phyloP scores from a whole-genome alignment of 2,329 filamentous ascomycete genomes.

The Tolypocladium album region DNA sequence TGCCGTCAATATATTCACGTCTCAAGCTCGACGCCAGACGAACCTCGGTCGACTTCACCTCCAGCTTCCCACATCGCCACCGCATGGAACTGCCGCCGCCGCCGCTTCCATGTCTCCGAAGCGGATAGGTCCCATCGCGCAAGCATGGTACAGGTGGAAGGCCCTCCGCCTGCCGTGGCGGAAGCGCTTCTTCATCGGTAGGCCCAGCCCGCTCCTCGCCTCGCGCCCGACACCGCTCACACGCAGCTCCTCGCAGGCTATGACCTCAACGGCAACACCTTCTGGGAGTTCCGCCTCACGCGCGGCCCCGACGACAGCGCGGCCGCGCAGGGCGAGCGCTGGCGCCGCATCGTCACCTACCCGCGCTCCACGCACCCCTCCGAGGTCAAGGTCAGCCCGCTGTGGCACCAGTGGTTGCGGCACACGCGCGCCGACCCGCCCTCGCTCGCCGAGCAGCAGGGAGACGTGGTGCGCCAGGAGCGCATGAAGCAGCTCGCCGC shows the following conservation, averaged over 20 bases:
- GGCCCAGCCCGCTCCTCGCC: constrained; percentile 7
- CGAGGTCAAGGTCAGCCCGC: constrained; percentile 45
- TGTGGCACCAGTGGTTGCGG: constrained; percentile 61
- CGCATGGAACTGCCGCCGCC: neutral
- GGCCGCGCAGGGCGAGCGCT: constrained; percentile 25
- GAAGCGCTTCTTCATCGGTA: constrained; percentile 51
- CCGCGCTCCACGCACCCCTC: constrained; percentile 42
- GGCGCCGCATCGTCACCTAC: constrained; percentile 53
- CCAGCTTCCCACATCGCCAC: neutral
- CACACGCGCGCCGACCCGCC: constrained; percentile 46
- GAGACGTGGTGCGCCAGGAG: constrained; percentile 40
- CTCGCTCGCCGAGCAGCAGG: constrained; percentile 43
- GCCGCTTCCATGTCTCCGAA: constrained; percentile 21
- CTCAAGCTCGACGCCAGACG: neutral
- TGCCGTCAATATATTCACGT: neutral
- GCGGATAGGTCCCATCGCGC: constrained; percentile 23
- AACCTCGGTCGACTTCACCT: neutral
- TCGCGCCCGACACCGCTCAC: neutral
- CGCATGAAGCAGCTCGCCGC: constrained; percentile 46
- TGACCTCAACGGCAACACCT: constrained; percentile 57
- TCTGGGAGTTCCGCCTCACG: constrained; percentile 54
- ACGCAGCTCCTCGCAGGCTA: constrained; percentile 31
- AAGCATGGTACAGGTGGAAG: constrained; percentile 52
- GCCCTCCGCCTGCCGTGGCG: constrained; percentile 52
- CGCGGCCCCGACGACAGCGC: constrained; percentile 16